A percentile compares a stretch with the other conserved stretches of the same genome.
Evolutionary conservation across 306 rosid species (phyloP).

Genomic region (Sesbania bispinosa): DNA sequence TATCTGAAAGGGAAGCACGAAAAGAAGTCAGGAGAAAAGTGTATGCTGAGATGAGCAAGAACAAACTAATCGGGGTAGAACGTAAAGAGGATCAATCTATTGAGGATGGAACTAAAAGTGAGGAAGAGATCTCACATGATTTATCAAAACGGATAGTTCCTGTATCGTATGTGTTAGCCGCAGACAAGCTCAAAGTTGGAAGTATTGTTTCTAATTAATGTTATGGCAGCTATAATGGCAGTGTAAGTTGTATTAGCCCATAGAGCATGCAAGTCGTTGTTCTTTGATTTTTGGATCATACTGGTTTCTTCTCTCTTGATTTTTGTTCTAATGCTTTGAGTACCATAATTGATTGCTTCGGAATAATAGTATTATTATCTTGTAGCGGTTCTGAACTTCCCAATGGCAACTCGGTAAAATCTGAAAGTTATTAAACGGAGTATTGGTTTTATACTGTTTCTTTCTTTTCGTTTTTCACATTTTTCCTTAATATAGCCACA

Average conservation of each 20-base stretch:
- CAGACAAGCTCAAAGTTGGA: slow-evolving; percentile 35
- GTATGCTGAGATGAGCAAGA: slow-evolving; percentile 41
- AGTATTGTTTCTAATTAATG: slow-evolving; percentile 32
- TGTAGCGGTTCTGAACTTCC: background rate
- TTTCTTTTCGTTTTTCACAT: background rate
- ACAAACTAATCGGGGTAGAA: slow-evolving; percentile 40
- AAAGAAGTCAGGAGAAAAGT: slow-evolving; percentile 58
- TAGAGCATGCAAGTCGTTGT: background rate
- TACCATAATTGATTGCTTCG: background rate
- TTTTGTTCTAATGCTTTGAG: no score
- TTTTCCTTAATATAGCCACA: background rate
- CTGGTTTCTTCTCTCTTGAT: no score
- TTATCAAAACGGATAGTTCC: slow-evolving; percentile 42
- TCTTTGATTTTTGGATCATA: slow-evolving; percentile 7
- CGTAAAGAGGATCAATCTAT: slow-evolving; percentile 25
- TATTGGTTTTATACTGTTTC: background rate
- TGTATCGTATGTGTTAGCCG: slow-evolving; percentile 33
- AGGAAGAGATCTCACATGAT: slow-evolving; percentile 30
- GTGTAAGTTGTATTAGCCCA: slow-evolving; percentile 8
- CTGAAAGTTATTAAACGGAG: background rate
- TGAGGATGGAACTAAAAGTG: slow-evolving; percentile 19
- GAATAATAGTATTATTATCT: slow-evolving; percentile 10
- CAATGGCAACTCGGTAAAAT: background rate
- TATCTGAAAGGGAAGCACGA: slow-evolving; percentile 56
- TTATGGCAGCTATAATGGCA: background rate